Base-by-base conservation (phyloP, 805 yeast genomes). In the Schwanniomyces sp. region DNA sequence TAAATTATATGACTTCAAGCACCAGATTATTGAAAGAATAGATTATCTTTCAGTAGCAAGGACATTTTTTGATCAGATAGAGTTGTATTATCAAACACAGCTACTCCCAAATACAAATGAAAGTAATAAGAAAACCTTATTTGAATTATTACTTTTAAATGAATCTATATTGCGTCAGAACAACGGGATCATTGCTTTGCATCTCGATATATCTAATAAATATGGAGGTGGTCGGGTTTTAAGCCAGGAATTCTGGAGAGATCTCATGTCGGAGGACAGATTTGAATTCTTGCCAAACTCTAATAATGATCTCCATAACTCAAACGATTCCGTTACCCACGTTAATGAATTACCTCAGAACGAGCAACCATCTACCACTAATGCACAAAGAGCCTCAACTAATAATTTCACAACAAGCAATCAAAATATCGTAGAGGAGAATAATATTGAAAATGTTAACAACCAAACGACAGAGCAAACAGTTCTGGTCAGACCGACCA, bases 11-110 rank as follows among this genome's bases (percentile, higher is more conserved):
- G 62, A 59, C 14, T 54, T 66, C 17, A 61, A 57, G 24, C 45
- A 46, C 8, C 46, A 45, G 37, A 41, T 66, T 3, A 54, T 62
- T 6, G 58, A 55, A 2, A 48, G 59, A 27, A 43, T 59, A 14
- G 67, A 63, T 41, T 44, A 44, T 21, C 42, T 44, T 7, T 52
- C 61, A 12, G 69, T 64, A 1, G 44, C 52, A 12, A 50, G 69
- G 41, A 63, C 68, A 1, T 62, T 59, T 40, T 54, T 53, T 39
- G 69, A 64, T 27, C 68, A 64, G 45, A 40, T 65, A 12, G 50
- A 50, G 25, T 47, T 65, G 14, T 47, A 37, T 11, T 52, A 49
- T 44, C 28, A 30, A 10, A 18, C 51, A 2, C 48, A 44, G 24
- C 27, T 44, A 28, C 24, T 45, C 39, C 42, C 14, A 3, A 43